Conservation (phyloP, 2,329 filamentous ascomycete species). For the Xylaria sp. region DNA sequence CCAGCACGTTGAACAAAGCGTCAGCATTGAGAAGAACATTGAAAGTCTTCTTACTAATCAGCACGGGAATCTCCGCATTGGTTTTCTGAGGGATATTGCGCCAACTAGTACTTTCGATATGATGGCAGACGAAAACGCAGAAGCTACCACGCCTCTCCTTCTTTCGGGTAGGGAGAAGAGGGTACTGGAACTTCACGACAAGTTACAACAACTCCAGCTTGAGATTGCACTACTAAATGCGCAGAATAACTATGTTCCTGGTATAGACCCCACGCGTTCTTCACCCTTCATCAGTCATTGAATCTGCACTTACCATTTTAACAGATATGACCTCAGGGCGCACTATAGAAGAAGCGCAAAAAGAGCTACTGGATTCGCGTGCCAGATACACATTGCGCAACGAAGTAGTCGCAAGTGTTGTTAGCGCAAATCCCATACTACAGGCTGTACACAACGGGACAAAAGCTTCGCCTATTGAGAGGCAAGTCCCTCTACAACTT, state of each 20-base stretch:
- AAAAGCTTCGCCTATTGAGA: slow-evolving; percentile 72
- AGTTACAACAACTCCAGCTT: slow-evolving; percentile 75
- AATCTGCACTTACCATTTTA: slow-evolving; percentile 51
- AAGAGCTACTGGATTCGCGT: slow-evolving; percentile 74
- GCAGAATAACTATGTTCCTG: slow-evolving; percentile 52
- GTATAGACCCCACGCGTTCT: slow-evolving; percentile 45
- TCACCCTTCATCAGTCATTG: neutral
- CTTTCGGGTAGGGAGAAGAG: slow-evolving; percentile 74
- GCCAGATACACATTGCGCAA: slow-evolving; percentile 76
- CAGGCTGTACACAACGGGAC: slow-evolving; percentile 78
- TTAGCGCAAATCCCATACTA: slow-evolving; percentile 79
- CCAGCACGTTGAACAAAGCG: neutral
- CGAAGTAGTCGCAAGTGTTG: slow-evolving; percentile 72
- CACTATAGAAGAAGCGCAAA: slow-evolving; percentile 65
- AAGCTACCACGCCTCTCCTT: slow-evolving; percentile 54
- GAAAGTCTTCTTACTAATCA: neutral
- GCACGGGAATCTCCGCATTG: neutral
- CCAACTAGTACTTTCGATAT: neutral
- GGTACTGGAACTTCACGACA: slow-evolving; percentile 76
- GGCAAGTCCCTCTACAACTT: slow-evolving; percentile 58
- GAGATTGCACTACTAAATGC: slow-evolving; percentile 74
- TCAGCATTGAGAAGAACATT: neutral
- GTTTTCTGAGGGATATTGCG: neutral
- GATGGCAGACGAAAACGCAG: slow-evolving; percentile 47
- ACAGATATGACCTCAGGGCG: slow-evolving; percentile 51